Percentiles rank a stretch among this genome's conserved stretches.
These are phyloP conservation scores for Aspergillus sp. DNA, from an alignment of 2,329 filamentous ascomycete genomes.

Conservation along the genomic window DNA sequence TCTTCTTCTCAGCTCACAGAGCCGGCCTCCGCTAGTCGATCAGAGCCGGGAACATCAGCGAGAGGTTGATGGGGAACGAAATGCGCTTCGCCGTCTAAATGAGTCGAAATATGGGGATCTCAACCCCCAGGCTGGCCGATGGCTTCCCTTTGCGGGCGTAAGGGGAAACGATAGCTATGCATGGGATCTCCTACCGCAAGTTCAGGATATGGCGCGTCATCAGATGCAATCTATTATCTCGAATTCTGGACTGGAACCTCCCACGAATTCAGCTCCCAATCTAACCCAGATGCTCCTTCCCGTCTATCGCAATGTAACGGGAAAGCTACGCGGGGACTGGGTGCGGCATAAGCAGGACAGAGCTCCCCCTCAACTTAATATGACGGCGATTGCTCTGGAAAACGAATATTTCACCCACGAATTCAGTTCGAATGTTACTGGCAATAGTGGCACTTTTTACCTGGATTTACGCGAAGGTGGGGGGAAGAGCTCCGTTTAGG, in stretches of 20 bases:
- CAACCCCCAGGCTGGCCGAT: conserved; percentile 39
- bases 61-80: conserved; percentile 47
- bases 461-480: conserved; percentile 60
- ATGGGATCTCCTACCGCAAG: conserved; percentile 68
- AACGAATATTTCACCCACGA: conserved; percentile 62
- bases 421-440: conserved; percentile 79
- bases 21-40: conserved; percentile 34
- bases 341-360: conserved; percentile 52
- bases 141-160: conserved; percentile 73
- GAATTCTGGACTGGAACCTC: conserved; percentile 25
- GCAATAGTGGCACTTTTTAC: conserved; percentile 62
- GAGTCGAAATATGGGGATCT: conserved; percentile 51
- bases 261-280: conserved; percentile 21
- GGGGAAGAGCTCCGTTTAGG: conserved; percentile 32
- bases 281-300: conserved; percentile 42
- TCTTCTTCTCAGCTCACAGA: conserved; percentile 48
- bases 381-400: conserved; percentile 59
- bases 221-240: conserved; percentile 39
- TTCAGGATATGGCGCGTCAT: conserved; percentile 61
- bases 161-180: conserved; percentile 68
- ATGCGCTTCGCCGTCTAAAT: conserved; percentile 46
- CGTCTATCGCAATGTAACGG: conserved; percentile 75
- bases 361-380: conserved; percentile 53
- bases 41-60: conserved; percentile 44
- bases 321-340: conserved; percentile 74